Percentiles rank a stretch among this genome's conserved stretches.
phyloP scores from a whole-genome alignment of 176 grass and related monocot genomes.

The Secale cereale region DNA sequence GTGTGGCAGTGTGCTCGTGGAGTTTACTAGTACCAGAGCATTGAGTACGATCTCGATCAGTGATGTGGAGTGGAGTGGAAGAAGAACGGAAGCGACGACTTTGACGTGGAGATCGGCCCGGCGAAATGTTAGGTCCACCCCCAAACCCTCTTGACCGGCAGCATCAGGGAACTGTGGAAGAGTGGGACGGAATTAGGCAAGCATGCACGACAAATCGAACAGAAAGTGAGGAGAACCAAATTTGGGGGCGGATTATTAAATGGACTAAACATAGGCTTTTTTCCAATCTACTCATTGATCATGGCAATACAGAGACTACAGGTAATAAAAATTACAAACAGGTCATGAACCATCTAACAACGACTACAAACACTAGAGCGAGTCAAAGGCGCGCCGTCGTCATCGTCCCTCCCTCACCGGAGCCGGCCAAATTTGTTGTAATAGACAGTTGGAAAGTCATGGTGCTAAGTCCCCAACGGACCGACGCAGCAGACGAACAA shows the following conservation, averaged over 20 bases:
- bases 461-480: no score
- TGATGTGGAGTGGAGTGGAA: conserved; percentile 31
- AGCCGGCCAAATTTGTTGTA: no score
- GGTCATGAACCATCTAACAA: no score
- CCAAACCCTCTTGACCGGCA: conserved; percentile 2
- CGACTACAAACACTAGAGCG: no score
- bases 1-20: not conserved
- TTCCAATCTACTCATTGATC: no score
- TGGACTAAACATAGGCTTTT: not conserved
- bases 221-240: not conserved
- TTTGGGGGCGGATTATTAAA: not conserved
- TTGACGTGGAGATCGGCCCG: not conserved
- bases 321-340: no score
- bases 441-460: no score
- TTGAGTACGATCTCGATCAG: conserved; percentile 21
- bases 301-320: no score
- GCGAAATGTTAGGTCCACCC: conserved; percentile 51
- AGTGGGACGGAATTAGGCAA: not conserved
- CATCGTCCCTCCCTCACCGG: no score
- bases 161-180: not conserved
- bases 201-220: not conserved
- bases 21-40: conserved; percentile 13
- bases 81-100: conserved; percentile 47
- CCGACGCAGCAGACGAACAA: no score
- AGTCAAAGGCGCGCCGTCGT: no score